Evolutionary conservation across 2,329 filamentous ascomycete genomes (phyloP), one percentile per base, ranked within the genome.

Genomic region (Penicillium digitatum): DNA sequence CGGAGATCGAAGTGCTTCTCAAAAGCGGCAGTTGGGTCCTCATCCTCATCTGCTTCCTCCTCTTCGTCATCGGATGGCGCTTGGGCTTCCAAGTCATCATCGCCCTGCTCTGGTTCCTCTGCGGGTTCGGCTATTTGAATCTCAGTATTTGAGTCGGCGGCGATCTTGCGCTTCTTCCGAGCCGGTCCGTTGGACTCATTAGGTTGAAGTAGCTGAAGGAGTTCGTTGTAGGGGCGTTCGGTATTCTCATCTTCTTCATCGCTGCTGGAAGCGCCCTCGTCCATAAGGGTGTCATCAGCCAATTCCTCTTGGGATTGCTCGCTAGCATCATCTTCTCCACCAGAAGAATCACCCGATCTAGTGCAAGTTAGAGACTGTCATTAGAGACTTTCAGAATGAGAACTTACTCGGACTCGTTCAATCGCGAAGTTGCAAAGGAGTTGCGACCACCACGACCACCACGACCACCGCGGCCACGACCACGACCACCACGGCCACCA

Each of bases 1-100:
- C 86, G 84, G 39, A 79, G 79, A 32, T 84, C 83, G 69, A 95
- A 95, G 73, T 96, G 93, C 8, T 78, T 75, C 60, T 94, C 88
- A 66, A 95, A 96, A 0, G 90, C 87, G 70, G 95, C 89, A 5
- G 74, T 74, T 27, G 76, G 67, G 40, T 76, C 72, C 26, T 76
- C 71, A n/a, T 72, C 69, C 16, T 72, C 62, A 6, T 69, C 72
- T 10, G 62, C 68, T 34, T 60, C 68, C n/a, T 70, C 66, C 47
- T 76, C 72, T 44, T 74, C 74, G 22, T 74, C 74, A 11, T 75
- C 73, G 1, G 75, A 76, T 24, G 69, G 70, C 22, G 83, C 80
- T 11, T 77, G 74, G 44, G 82, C 81, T 49, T 81, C 74, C 20
- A 77, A 63, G 46, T 69, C 69, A 37, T 75, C 70, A 1, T 76